Percentiles rank a stretch among this genome's conserved stretches.
phyloP scores from a whole-genome alignment of 78 protist species.

The Acrasis kona region DNA sequence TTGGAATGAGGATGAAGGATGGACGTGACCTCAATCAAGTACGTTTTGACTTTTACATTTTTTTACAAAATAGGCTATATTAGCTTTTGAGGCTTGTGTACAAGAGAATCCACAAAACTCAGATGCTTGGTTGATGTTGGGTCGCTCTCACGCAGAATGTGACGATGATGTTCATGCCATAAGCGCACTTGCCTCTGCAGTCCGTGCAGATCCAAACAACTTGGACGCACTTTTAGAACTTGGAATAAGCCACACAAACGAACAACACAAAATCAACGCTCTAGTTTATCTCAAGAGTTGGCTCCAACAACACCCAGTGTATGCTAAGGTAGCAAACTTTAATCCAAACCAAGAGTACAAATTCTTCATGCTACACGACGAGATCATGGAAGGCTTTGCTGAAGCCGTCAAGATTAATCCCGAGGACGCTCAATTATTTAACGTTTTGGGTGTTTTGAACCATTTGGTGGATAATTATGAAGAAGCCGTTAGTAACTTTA shows the following conservation, averaged over 20 bases:
- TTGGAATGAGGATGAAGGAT: no score
- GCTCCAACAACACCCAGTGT: constrained; percentile 39
- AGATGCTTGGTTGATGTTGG: constrained; percentile 64
- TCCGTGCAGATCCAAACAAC: constrained; percentile 43
- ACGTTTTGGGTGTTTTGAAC: constrained; percentile 65
- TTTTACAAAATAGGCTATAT: no score
- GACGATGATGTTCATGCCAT: constrained; percentile 67
- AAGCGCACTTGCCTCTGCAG: constrained; percentile 35
- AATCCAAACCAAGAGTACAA: neutral
- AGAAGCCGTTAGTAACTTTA: constrained; percentile 66
- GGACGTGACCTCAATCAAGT: no score
- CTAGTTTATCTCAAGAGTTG: constrained; percentile 44
- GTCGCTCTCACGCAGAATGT: constrained; percentile 70
- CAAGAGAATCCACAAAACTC: constrained; percentile 40
- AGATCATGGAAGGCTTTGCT: constrained; percentile 21
- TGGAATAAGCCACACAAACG: constrained; percentile 54
- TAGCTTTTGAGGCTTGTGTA: constrained; percentile 60
- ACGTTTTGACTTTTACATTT: no score
- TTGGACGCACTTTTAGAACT: constrained; percentile 35
- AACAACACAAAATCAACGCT: constrained; percentile 34
- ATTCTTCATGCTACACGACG: neutral
- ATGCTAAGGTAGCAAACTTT: neutral
- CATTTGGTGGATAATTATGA: constrained; percentile 62
- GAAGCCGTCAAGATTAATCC: neutral
- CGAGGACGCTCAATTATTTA: constrained; percentile 59